Conservation (phyloP, 352 stramenopile genomes). For the Pythium brachiatum region DNA sequence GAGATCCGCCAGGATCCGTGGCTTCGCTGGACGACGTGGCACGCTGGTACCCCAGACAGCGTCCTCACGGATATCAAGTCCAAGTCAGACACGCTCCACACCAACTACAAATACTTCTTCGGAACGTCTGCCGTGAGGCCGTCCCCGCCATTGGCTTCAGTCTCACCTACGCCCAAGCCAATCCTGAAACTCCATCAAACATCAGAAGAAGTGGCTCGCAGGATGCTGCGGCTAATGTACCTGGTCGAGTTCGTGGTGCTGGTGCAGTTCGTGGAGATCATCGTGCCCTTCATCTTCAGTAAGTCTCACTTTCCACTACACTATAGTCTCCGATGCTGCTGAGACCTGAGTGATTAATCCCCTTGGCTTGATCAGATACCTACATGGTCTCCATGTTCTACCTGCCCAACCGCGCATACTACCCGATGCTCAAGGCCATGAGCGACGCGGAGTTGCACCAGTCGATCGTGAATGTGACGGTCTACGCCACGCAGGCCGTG, state of each 20-base stretch:
- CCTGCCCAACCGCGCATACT: conserved; percentile 1
- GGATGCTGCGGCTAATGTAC: not conserved
- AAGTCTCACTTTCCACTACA: not conserved
- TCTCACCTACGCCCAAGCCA: too few relatives aligned
- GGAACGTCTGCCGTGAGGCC: too few relatives aligned
- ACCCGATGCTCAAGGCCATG: not conserved
- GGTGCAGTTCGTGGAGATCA: not conserved
- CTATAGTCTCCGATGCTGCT: too few relatives aligned
- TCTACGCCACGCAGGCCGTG: conserved; percentile 1
- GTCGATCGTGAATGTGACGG: not conserved
- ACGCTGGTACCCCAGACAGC: not conserved
- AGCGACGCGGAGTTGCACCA: not conserved
- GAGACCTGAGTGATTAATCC: too few relatives aligned
- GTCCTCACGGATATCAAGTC: not conserved
- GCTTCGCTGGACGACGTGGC: not conserved
- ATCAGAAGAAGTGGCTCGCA: not conserved
- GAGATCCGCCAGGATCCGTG: not conserved
- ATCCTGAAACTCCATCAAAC: too few relatives aligned
- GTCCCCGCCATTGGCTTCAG: too few relatives aligned
- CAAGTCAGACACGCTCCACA: not conserved
- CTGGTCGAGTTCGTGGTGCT: not conserved
- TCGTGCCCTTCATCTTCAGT: not conserved
- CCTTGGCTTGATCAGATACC: too few relatives aligned
- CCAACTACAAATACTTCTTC: not conserved
- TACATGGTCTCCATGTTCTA: conserved; percentile 2